Percentiles rank a stretch among this genome's conserved stretches.
These are phyloP conservation scores for Protomyces gravidus DNA, from an alignment of 1,139 yeast species.

Conservation along the genomic window DNA sequence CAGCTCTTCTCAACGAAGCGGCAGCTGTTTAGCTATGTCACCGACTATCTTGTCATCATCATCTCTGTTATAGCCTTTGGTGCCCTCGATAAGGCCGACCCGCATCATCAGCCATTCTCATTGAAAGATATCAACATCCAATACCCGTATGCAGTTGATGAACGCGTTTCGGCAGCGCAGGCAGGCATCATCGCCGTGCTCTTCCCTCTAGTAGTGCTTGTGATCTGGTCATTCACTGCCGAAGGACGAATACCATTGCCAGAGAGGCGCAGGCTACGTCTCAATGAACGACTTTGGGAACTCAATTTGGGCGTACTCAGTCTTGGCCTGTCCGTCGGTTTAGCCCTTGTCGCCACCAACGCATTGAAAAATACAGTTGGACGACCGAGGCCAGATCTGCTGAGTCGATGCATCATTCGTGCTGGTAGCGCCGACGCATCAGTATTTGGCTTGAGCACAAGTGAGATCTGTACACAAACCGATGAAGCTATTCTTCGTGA, in stretches of 20 bases:
- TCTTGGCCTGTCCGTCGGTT: constrained; percentile 49
- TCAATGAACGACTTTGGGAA: constrained; percentile 35
- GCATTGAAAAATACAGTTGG: constrained; percentile 68
- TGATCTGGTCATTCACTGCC: constrained; percentile 41
- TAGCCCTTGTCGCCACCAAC: constrained; percentile 59
- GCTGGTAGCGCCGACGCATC: constrained; percentile 27
- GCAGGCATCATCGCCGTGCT: constrained; percentile 45
- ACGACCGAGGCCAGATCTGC: constrained; percentile 72
- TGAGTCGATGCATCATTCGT: constrained; percentile 57
- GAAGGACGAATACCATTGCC: constrained; percentile 37
- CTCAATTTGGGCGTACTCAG: constrained; percentile 55
- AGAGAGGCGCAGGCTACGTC: constrained; percentile 43
- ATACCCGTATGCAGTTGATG: constrained; percentile 67
- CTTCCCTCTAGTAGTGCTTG: constrained; percentile 46
- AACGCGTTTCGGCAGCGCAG: constrained; percentile 51
- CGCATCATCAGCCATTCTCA: constrained; percentile 49
- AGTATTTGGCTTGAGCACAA: constrained; percentile 43
- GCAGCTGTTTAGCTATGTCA: constrained; percentile 26
- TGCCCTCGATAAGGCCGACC: constrained; percentile 44
- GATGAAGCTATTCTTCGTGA: constrained; percentile 50
- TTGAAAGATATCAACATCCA: constrained; percentile 55
- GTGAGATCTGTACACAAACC: constrained; percentile 45
- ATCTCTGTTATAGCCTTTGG: constrained; percentile 37
- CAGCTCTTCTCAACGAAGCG: neutral
- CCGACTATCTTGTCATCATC: constrained; percentile 33